Percentiles rank a stretch among this genome's conserved stretches.
These are phyloP conservation scores for Gnomoniopsis smithogilvyi DNA, from an alignment of 2,329 filamentous ascomycete genomes.

Conservation along the genomic window DNA sequence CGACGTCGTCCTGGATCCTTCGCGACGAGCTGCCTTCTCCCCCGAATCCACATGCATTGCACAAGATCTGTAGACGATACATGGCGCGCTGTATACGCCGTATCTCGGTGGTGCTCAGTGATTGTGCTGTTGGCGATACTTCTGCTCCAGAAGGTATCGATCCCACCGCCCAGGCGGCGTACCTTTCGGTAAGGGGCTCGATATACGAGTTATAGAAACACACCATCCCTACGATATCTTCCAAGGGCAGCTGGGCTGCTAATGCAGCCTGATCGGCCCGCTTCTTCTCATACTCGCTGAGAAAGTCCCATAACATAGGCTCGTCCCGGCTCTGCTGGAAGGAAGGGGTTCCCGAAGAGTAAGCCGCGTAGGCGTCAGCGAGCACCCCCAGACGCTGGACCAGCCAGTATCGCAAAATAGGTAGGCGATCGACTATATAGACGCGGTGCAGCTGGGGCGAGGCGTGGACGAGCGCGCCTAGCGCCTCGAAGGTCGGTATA, in stretches of 20 bases:
- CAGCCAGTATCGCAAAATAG: not conserved
- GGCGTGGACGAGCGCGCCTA: not conserved
- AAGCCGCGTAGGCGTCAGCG: not conserved
- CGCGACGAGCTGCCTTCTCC: not conserved
- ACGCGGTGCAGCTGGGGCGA: slow-evolving; percentile 3
- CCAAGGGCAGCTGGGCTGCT: not conserved
- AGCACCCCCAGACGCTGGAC: not conserved
- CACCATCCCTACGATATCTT: slow-evolving; percentile 9
- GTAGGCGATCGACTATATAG: not conserved
- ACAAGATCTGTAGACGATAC: slow-evolving; percentile 12
- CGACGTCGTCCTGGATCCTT: not conserved
- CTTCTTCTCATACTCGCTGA: not conserved
- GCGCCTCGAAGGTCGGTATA: not conserved
- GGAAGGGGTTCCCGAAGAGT: not conserved
- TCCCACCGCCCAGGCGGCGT: slow-evolving; percentile 14
- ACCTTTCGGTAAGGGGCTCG: slow-evolving; percentile 18
- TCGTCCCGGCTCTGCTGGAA: not conserved
- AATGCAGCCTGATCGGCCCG: not conserved
- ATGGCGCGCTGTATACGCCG: slow-evolving; percentile 15
- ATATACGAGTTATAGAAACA: slow-evolving; percentile 14
- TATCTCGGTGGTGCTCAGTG: slow-evolving; percentile 7
- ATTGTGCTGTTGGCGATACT: not conserved
- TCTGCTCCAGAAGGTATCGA: not conserved
- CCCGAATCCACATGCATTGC: slow-evolving; percentile 9
- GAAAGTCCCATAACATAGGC: slow-evolving; percentile 1